A percentile compares a stretch with the other conserved stretches of the same genome.
Conservation (phyloP, 768 basidiomycete genomes). For the Steccherinum ochraceum region DNA sequence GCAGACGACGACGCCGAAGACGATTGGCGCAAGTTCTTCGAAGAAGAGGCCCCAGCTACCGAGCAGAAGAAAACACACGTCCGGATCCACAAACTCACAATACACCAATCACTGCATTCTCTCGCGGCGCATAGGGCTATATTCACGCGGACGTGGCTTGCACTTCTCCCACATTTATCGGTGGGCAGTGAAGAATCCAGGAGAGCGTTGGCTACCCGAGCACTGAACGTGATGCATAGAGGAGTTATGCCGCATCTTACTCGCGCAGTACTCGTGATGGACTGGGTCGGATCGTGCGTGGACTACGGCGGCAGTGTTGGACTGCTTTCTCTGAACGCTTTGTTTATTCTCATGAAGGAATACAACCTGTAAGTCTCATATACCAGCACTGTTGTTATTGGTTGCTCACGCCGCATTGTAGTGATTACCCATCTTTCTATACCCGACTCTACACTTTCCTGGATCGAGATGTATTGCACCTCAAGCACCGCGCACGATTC, state of each 20-base stretch:
- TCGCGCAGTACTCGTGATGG: slow-evolving; percentile 75
- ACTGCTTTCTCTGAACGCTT: slow-evolving; percentile 82
- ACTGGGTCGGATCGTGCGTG: slow-evolving; percentile 83
- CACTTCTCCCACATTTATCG: slow-evolving; percentile 57
- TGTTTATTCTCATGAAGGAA: slow-evolving; percentile 86
- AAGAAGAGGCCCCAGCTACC: slow-evolving; percentile 40
- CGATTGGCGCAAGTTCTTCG: slow-evolving; percentile 85
- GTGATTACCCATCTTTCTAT: slow-evolving; percentile 96
- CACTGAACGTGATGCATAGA: slow-evolving; percentile 74
- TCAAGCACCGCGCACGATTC: slow-evolving; percentile 90
- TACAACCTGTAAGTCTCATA: slow-evolving; percentile 75
- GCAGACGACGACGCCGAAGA: slow-evolving; percentile 34
- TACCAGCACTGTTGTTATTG: neutral
- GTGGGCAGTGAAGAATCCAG: slow-evolving; percentile 24
- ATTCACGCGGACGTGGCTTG: slow-evolving; percentile 78
- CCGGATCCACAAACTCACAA: slow-evolving; percentile 58
- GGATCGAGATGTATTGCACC: slow-evolving; percentile 81
- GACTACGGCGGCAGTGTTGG: slow-evolving; percentile 82
- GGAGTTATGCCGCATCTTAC: slow-evolving; percentile 82
- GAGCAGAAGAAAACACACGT: slow-evolving; percentile 32
- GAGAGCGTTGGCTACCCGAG: slow-evolving; percentile 43
- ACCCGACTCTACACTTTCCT: slow-evolving; percentile 86
- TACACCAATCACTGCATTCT: slow-evolving; percentile 74
- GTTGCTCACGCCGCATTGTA: slow-evolving; percentile 25
- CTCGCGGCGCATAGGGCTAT: slow-evolving; percentile 72